Base-by-base conservation (phyloP, 768 basidiomycete genomes). In the Termitomyces sp. region DNA sequence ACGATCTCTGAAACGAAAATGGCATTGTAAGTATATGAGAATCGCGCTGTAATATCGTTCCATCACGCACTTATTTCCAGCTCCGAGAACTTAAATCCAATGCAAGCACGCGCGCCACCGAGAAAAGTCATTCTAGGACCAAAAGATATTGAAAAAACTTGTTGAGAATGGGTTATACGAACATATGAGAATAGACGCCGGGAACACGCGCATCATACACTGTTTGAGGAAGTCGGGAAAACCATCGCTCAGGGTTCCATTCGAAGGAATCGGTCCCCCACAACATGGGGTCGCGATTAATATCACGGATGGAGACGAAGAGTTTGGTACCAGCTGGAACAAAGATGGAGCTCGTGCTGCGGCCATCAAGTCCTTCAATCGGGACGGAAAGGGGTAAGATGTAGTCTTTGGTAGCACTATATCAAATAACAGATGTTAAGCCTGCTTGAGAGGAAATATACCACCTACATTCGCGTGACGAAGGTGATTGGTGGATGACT, bases 21-120 rank as follows among this genome's bases (percentile, higher is more conserved):
- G 28, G 14, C 12, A 35, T 42, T 9, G 10, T 30, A 12, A 28
- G n/a, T n/a, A 42, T 11, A 21, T 30, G 9, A 15, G 7, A 14
- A 14, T 22, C 41, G 11, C 17, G 24, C 37, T 10, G 22, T 17
- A 17, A 35, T 15, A 54, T 12, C 10, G 2, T 22, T 34, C 22
- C 15, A 42, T 24, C 14, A 32, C 56, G n/a, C 37, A 80, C 79
- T 80, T 69, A 79, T 78, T 61, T 80, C 79, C 7, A 81, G 66
- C 57, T 80, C 74, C 2, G 78, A 74, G 66, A 82, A 80, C 60
- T 80, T 79, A 69, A 80, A 79, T 0, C 78, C 80, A 30, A 79
- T 76, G 70, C 77, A 79, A 9, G 75, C 68, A 22, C 77, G 64
- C 11, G 70, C 68, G 19, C 77, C 77, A 34, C 70, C 75, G 11